A percentile compares a stretch with the other conserved stretches of the same genome.
These are phyloP conservation scores for Ophiostoma tasmaniense DNA, from an alignment of 2,329 filamentous ascomycete species.

Conservation along the genomic window DNA sequence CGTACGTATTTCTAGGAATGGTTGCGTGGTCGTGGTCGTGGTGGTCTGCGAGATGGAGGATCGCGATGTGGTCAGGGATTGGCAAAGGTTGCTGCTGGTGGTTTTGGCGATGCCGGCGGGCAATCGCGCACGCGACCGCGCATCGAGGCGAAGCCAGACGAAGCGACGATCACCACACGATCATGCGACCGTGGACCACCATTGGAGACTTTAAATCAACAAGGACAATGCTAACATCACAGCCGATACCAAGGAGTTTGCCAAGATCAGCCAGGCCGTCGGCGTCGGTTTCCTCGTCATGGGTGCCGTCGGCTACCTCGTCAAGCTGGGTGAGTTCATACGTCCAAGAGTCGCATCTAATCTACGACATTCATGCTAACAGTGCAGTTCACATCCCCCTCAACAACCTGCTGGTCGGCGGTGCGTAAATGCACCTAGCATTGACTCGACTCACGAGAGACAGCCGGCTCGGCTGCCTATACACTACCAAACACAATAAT, in stretches of 20 bases:
- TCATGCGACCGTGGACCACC: background rate
- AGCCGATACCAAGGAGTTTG: conserved; percentile 47
- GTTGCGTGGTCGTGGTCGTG: background rate
- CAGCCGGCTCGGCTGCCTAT: background rate
- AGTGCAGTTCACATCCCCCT: conserved; percentile 56
- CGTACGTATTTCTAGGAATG: conserved; percentile 35
- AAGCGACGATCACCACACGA: background rate
- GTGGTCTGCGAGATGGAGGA: background rate
- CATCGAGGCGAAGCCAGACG: background rate
- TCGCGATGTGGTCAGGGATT: background rate
- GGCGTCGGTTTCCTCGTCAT: conserved; percentile 63
- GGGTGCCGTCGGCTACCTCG: conserved; percentile 61
- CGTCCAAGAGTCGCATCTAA: background rate
- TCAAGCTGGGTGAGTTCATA: conserved; percentile 54
- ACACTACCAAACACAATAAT: background rate
- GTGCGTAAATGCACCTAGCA: conserved; percentile 40
- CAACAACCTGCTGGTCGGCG: conserved; percentile 61
- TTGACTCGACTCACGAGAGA: background rate
- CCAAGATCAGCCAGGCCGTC: conserved; percentile 48
- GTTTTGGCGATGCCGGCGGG: no score
- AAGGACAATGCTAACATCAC: conserved; percentile 21
- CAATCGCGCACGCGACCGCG: background rate
- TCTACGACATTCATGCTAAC: background rate
- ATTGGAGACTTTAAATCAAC: background rate
- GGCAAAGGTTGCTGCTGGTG: background rate